Conservation (phyloP, 768 basidiomycete genomes). For the Boletus rufocinnamomeus region DNA sequence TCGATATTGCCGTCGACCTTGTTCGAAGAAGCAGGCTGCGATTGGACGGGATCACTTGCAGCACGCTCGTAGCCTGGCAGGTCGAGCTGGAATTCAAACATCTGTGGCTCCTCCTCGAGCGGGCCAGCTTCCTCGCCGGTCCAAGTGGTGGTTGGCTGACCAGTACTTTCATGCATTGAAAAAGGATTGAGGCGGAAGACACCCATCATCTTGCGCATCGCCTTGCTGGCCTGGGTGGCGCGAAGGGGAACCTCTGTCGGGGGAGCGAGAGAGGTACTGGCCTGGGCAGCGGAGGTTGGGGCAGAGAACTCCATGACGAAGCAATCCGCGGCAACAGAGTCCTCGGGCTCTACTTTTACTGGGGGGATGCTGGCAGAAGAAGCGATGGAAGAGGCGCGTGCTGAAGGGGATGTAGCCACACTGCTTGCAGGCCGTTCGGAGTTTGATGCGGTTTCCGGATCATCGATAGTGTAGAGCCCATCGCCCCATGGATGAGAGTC, state of each 20-base stretch:
- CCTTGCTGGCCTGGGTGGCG: conserved; percentile 68
- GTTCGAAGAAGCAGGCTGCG: conserved; percentile 11
- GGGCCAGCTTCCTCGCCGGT: conserved; percentile 56
- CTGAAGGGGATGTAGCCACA: conserved; percentile 37
- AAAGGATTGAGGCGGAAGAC: conserved; percentile 79
- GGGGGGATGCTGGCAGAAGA: conserved; percentile 31
- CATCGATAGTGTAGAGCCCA: conserved; percentile 36
- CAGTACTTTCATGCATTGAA: conserved; percentile 56
- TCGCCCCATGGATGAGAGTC: conserved; percentile 33
- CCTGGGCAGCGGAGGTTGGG: conserved; percentile 34
- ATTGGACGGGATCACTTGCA: conserved; percentile 19
- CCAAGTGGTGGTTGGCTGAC: conserved; percentile 46
- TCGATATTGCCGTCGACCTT: conserved; percentile 22
- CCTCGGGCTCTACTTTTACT: conserved; percentile 37
- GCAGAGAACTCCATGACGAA: conserved; percentile 40
- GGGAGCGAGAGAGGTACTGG: conserved; percentile 45
- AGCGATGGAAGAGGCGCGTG: conserved; percentile 38
- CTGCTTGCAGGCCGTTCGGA: conserved; percentile 37
- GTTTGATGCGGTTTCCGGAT: conserved; percentile 36
- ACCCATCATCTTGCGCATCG: conserved; percentile 78
- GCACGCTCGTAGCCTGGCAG: conserved; percentile 32
- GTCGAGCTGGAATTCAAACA: conserved; percentile 68
- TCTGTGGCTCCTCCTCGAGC: conserved; percentile 57
- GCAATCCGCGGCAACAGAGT: conserved; percentile 28
- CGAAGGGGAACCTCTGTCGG: conserved; percentile 72